Evolutionary conservation across 2,329 filamentous ascomycete species (phyloP).

Genomic region (Epichloe scottii): DNA sequence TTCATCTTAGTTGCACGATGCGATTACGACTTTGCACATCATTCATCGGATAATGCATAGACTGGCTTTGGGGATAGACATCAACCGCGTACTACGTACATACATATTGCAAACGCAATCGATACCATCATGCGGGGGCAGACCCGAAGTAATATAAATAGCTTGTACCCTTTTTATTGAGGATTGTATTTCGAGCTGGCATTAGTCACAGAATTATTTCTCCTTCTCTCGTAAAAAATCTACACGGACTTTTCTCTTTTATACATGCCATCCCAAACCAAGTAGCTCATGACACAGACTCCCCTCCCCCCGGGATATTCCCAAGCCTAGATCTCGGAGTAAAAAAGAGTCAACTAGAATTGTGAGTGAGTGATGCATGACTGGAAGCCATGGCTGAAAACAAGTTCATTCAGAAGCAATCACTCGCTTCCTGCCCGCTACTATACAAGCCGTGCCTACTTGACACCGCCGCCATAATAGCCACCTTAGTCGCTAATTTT

Average conservation of each 20-base stretch:
- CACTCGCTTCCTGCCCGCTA: background rate
- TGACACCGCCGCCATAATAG: background rate
- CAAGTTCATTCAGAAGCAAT: background rate
- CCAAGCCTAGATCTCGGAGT: conserved; percentile 6
- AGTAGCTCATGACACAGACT: conserved; percentile 10
- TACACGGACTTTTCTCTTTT: conserved; percentile 9
- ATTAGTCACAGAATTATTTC: conserved; percentile 17
- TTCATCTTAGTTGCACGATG: background rate
- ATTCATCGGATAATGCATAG: background rate
- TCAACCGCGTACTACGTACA: conserved; percentile 17
- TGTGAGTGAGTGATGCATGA: background rate
- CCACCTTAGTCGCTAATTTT: conserved; percentile 53
- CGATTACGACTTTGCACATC: background rate
- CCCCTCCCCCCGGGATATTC: conserved; percentile 2
- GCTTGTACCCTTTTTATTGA: background rate
- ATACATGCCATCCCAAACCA: conserved; percentile 11
- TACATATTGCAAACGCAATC: background rate
- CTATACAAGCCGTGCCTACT: background rate
- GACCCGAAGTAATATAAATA: too few species aligned
- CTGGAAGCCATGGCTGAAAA: background rate
- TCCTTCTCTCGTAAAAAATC: conserved; percentile 6
- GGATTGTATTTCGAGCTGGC: conserved; percentile 11
- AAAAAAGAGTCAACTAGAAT: background rate
- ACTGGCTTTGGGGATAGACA: background rate
- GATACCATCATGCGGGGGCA: background rate